These are phyloP conservation scores for Antonospora locustae DNA, from an alignment of 371 early-diverging fungal genomes.

Conservation along the genomic window DNA sequence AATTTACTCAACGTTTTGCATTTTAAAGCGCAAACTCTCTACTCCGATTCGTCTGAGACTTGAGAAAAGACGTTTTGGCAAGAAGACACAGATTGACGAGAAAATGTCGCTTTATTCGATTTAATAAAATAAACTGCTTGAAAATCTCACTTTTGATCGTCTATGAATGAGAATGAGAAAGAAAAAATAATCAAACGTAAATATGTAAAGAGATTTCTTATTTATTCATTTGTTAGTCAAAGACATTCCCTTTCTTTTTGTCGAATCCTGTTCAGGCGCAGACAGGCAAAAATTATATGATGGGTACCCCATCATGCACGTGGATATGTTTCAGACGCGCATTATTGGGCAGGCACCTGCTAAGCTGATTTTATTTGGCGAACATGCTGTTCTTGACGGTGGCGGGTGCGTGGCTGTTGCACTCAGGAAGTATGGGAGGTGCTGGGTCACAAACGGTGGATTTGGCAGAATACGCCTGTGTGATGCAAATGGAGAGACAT, in stretches of 20 bases:
- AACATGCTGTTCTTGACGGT: constrained; percentile 27
- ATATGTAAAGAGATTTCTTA: too few species aligned
- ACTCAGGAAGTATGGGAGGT: constrained; percentile 10
- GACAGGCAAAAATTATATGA: too few species aligned
- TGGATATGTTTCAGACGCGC: too few species aligned
- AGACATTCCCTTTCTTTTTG: too few species aligned
- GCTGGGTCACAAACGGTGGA: background rate
- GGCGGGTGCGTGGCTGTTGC: constrained; percentile 17
- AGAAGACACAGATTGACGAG: background rate
- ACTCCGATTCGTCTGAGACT: too few species aligned
- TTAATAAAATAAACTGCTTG: background rate
- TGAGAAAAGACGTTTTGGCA: too few species aligned
- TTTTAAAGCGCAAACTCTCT: too few species aligned
- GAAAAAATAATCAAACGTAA: too few species aligned
- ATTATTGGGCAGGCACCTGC: constrained; percentile 5
- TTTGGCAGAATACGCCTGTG: background rate
- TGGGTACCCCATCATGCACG: too few species aligned
- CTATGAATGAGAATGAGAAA: background rate
- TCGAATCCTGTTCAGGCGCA: too few species aligned
- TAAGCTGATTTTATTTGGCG: constrained; percentile 37
- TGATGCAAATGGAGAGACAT: background rate
- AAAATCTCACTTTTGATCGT: background rate
- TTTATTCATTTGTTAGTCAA: too few species aligned
- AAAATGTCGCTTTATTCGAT: background rate
- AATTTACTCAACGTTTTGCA: too few species aligned